Evolutionary conservation across 805 yeast species (phyloP).

Genomic region (Pichia gijzeniarum): DNA sequence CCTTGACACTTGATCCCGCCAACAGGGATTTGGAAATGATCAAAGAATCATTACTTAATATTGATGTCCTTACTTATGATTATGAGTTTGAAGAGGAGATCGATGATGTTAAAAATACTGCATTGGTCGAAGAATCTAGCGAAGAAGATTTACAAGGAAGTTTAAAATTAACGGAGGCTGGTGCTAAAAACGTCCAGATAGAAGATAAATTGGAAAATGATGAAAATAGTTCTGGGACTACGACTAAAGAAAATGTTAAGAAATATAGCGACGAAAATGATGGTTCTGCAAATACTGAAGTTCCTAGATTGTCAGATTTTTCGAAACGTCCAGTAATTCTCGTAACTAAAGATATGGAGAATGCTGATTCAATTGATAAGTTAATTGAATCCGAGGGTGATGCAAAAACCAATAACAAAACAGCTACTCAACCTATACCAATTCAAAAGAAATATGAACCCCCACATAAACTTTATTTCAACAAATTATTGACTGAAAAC

Average conservation of each 20-base stretch:
- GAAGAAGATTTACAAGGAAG: background rate
- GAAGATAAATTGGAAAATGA: background rate
- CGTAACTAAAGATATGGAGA: background rate
- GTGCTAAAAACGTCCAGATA: background rate
- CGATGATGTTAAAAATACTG: constrained; percentile 2
- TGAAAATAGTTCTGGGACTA: background rate
- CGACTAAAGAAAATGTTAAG: background rate
- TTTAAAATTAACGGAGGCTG: no score
- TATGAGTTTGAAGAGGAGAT: constrained; percentile 47
- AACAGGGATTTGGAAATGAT: constrained; percentile 65
- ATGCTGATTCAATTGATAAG: constrained; percentile 3
- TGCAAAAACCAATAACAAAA: background rate
- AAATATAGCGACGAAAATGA: background rate
- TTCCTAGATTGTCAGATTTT: background rate
- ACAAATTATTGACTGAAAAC: background rate
- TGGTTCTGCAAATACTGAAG: background rate
- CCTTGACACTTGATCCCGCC: constrained; percentile 78
- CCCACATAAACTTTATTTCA: constrained; percentile 8
- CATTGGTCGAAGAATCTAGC: constrained; percentile 2
- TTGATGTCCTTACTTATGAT: constrained; percentile 74
- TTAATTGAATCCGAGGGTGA: background rate
- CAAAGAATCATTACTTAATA: constrained; percentile 50
- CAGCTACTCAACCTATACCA: constrained; percentile 2
- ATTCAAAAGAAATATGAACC: constrained; percentile 13
- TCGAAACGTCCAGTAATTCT: background rate